Evolutionary conservation across 164 flowering plant genomes (phyloP).

Genomic region (Tinospora cordifolia): DNA sequence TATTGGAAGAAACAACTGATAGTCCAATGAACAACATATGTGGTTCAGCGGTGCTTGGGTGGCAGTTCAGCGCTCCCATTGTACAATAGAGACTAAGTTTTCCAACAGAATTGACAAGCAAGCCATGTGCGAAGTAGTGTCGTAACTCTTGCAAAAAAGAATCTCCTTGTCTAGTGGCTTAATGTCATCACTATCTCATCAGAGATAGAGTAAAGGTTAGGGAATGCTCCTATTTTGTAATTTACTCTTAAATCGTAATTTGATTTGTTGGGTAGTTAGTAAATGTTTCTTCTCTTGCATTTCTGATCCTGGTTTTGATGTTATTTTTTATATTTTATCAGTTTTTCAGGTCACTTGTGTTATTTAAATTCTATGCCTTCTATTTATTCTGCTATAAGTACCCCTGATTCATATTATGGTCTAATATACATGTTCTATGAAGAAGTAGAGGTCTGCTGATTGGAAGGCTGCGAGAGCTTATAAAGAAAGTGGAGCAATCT

Average conservation of each 20-base stretch:
- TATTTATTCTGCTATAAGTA: neutral
- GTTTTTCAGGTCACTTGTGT: slow-evolving; percentile 5
- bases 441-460: slow-evolving; percentile 86
- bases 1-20: too few species aligned
- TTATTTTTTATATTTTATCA: neutral
- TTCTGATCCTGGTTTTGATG: neutral
- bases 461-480: slow-evolving; percentile 80
- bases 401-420: slow-evolving; percentile 15
- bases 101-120: too few species aligned
- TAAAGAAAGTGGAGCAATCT: slow-evolving; percentile 46
- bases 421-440: slow-evolving; percentile 46
- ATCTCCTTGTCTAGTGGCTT: too few species aligned
- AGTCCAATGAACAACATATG: too few species aligned
- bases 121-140: too few species aligned
- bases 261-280: neutral
- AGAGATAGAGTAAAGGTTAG: too few species aligned
- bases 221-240: neutral
- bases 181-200: too few species aligned
- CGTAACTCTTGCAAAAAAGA: too few species aligned
- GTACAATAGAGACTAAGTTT: too few species aligned
- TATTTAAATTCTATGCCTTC: neutral
- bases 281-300: neutral
- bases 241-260: neutral
- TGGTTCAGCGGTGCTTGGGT: too few species aligned
- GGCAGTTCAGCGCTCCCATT: too few species aligned